These are phyloP conservation scores for Xylaria sp. DNA, from an alignment of 2,329 filamentous ascomycete genomes.

Conservation along the genomic window DNA sequence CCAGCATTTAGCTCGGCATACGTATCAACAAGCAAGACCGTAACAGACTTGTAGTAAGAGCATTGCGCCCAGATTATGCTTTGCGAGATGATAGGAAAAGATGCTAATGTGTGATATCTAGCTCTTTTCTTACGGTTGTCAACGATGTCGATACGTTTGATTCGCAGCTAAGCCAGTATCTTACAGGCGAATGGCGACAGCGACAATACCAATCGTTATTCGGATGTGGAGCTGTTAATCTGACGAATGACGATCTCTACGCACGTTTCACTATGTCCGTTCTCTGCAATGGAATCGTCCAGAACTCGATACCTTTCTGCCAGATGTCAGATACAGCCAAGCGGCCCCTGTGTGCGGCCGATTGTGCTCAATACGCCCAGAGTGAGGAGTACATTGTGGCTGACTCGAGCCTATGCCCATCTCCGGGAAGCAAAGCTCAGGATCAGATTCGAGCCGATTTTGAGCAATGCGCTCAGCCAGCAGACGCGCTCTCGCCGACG, in stretches of 20 bases:
- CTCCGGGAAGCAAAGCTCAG: constrained; percentile 71
- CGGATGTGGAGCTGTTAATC: constrained; percentile 81
- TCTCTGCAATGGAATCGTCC: constrained; percentile 92
- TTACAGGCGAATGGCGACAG: constrained; percentile 78
- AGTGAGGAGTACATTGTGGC: constrained; percentile 88
- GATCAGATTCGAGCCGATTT: constrained; percentile 91
- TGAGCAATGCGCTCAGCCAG: constrained; percentile 85
- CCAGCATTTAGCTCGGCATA: constrained; percentile 53
- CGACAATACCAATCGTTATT: constrained; percentile 84
- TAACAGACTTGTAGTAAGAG: constrained; percentile 47
- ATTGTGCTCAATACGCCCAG: constrained; percentile 86
- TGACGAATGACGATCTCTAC: constrained; percentile 84
- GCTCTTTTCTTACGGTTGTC: constrained; percentile 87
- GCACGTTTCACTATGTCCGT: constrained; percentile 93
- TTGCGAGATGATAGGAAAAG: neutral
- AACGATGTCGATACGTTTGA: constrained; percentile 83
- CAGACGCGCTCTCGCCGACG: constrained; percentile 77
- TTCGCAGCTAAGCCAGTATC: constrained; percentile 75
- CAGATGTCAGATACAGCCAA: constrained; percentile 71
- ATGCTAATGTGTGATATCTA: constrained; percentile 52
- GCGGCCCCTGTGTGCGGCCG: constrained; percentile 85
- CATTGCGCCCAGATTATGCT: constrained; percentile 31
- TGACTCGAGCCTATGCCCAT: constrained; percentile 77
- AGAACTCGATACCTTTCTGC: constrained; percentile 83
- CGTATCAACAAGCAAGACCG: constrained; percentile 51